A percentile compares a stretch with the other conserved stretches of the same genome.
phyloP scores from a whole-genome alignment of 768 basidiomycete species.

The Boletus patriciae region DNA sequence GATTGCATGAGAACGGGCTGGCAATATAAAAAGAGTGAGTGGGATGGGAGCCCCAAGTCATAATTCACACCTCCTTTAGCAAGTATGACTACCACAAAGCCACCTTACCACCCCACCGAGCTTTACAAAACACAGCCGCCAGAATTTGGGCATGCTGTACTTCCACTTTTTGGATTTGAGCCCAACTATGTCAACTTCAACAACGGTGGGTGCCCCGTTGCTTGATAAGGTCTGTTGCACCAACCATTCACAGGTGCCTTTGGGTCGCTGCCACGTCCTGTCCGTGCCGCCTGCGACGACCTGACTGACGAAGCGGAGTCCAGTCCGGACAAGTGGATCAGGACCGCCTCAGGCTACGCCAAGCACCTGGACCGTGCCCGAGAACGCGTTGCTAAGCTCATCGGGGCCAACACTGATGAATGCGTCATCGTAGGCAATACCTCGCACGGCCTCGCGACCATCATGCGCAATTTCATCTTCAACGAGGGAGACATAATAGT shows the following conservation, averaged over 20 bases:
- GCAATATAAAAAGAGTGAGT: no score
- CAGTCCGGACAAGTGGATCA: slow-evolving; percentile 58
- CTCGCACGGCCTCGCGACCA: slow-evolving; percentile 51
- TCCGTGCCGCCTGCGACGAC: slow-evolving; percentile 45
- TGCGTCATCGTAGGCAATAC: slow-evolving; percentile 45
- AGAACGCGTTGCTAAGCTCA: slow-evolving; percentile 45
- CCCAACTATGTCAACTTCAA: slow-evolving; percentile 65
- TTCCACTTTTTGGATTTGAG: slow-evolving; percentile 55
- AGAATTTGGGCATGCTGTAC: slow-evolving; percentile 55
- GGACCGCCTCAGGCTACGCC: slow-evolving; percentile 28
- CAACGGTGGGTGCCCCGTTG: slow-evolving; percentile 44
- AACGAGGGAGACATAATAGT: slow-evolving; percentile 63
- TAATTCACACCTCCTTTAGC: not conserved
- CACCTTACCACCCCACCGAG: not conserved
- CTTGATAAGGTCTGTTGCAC: not conserved
- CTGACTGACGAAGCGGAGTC: slow-evolving; percentile 45
- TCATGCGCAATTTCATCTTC: slow-evolving; percentile 59
- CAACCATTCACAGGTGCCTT: slow-evolving; percentile 49
- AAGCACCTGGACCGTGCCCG: slow-evolving; percentile 41
- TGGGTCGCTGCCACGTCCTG: slow-evolving; percentile 55
- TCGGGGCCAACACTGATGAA: slow-evolving; percentile 57
- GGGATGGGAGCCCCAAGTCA: no score
- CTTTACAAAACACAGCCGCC: slow-evolving; percentile 35
- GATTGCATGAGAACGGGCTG: no score
- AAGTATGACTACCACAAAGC: slow-evolving; percentile 8